These are phyloP conservation scores for Schizopora paradoxa DNA, from an alignment of 1,284 basidiomycete species.

Conservation along the genomic window DNA sequence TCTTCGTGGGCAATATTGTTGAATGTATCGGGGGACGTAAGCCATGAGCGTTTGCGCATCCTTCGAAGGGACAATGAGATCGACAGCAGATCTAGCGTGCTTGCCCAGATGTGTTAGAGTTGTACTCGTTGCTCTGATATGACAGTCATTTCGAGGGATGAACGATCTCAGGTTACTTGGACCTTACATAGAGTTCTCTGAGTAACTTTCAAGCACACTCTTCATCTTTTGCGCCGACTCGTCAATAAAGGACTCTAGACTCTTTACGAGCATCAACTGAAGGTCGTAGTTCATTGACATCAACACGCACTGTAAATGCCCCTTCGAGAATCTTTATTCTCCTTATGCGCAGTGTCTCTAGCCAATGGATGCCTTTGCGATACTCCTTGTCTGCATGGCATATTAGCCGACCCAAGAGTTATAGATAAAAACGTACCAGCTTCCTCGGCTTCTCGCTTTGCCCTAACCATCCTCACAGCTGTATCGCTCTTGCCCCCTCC, in stretches of 20 bases:
- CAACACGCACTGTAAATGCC: slow-evolving; percentile 60
- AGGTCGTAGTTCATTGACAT: neutral
- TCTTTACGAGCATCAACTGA: slow-evolving; percentile 38
- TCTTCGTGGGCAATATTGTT: slow-evolving; percentile 58
- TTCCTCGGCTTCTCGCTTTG: slow-evolving; percentile 88
- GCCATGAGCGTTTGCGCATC: slow-evolving; percentile 56
- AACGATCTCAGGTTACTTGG: slow-evolving; percentile 3
- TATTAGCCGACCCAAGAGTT: neutral
- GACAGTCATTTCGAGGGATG: slow-evolving; percentile 12
- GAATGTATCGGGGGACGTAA: slow-evolving; percentile 53
- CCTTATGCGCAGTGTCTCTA: slow-evolving; percentile 86
- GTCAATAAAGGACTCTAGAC: slow-evolving; percentile 72
- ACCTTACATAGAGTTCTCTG: slow-evolving; percentile 70
- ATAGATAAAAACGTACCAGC: slow-evolving; percentile 52
- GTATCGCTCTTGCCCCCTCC: slow-evolving; percentile 51
- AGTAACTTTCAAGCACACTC: slow-evolving; percentile 62
- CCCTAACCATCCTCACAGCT: slow-evolving; percentile 68
- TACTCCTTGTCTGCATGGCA: slow-evolving; percentile 80
- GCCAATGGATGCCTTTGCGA: slow-evolving; percentile 85
- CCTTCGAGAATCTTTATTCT: slow-evolving; percentile 79
- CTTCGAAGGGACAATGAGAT: slow-evolving; percentile 63
- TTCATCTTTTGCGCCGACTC: slow-evolving; percentile 70
- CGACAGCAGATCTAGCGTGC: slow-evolving; percentile 52
- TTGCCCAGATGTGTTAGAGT: slow-evolving; percentile 65
- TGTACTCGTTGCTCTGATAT: slow-evolving; percentile 53